Conservation (phyloP, 345 rosid genomes). For the Rhodamnia argentea region DNA sequence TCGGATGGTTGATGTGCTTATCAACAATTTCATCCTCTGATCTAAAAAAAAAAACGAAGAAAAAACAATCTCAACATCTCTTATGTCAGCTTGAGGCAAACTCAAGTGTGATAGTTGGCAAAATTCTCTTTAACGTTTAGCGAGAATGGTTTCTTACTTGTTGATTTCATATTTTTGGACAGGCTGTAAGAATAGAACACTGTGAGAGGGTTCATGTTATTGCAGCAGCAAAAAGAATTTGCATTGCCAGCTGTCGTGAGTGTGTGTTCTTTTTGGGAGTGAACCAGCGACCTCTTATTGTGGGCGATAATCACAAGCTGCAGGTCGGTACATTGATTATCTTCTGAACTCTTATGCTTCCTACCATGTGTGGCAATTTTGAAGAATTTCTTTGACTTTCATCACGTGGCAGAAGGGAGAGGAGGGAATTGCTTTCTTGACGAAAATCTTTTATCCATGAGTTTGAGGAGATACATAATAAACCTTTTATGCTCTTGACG, state of each 20-base stretch:
- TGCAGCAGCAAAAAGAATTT: slow-evolving; percentile 74
- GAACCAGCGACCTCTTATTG: slow-evolving; percentile 93
- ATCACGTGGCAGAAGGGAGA: not conserved
- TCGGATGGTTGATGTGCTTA: not conserved
- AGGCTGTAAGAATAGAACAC: slow-evolving; percentile 93
- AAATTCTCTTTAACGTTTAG: not conserved
- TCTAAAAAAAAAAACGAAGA: not conserved
- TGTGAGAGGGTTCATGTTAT: slow-evolving; percentile 99
- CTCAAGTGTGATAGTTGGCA: not conserved
- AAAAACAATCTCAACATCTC: not conserved
- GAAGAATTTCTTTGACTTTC: not conserved
- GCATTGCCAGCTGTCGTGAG: slow-evolving; percentile 96
- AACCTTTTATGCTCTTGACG: not conserved
- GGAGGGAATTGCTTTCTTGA: not conserved
- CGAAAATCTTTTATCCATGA: not conserved
- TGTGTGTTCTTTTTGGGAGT: slow-evolving; percentile 96
- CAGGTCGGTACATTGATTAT: slow-evolving; percentile 43
- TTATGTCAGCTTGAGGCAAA: not conserved
- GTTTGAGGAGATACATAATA: not conserved
- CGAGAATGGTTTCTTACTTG: not conserved
- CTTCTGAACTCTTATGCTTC: not conserved
- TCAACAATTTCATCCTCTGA: not conserved
- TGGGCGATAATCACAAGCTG: slow-evolving; percentile 96
- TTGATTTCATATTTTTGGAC: slow-evolving; percentile 3
- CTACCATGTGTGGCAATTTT: not conserved